Percentiles rank a stretch among this genome's conserved stretches.
These are phyloP conservation scores for Globisporangium camurandrum DNA, from an alignment of 352 stramenopile species.

Conservation along the genomic window DNA sequence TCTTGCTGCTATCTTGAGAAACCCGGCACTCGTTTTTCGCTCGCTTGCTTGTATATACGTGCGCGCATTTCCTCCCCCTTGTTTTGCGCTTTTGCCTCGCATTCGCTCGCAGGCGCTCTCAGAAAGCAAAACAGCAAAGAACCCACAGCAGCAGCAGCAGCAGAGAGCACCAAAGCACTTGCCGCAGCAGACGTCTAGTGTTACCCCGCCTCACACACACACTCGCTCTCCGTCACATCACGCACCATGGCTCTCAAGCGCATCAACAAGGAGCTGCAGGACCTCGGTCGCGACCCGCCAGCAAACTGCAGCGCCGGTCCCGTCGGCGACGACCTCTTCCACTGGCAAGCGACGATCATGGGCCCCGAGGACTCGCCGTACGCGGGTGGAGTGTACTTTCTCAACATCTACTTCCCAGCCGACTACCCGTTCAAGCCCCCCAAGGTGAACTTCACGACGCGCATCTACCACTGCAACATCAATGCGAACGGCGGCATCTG, in stretches of 20 bases:
- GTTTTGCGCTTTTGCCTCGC: not conserved
- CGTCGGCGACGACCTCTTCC: constrained; percentile 97
- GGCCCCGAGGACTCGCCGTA: constrained; percentile 98
- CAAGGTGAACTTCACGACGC: constrained; percentile 98
- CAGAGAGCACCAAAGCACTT: too few species aligned
- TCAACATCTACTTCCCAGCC: constrained; percentile 98
- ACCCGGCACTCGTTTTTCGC: not conserved
- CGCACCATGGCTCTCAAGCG: constrained; percentile 88
- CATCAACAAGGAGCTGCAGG: constrained; percentile 95
- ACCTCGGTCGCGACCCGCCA: constrained; percentile 93
- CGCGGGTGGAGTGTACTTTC: constrained; percentile 96
- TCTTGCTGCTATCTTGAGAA: too few species aligned
- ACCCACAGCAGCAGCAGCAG: constrained; percentile 16
- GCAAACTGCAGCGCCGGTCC: constrained; percentile 98
- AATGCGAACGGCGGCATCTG: constrained; percentile 99
- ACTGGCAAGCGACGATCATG: constrained; percentile 97
- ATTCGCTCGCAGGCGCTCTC: constrained; percentile 11
- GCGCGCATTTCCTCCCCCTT: constrained; percentile 6
- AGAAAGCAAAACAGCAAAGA: constrained; percentile 22
- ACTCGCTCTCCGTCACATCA: too few species aligned
- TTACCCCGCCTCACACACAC: too few species aligned
- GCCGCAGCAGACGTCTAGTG: too few species aligned
- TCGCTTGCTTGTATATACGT: constrained; percentile 33
- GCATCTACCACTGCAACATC: constrained; percentile 99
- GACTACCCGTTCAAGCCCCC: constrained; percentile 99